Evolutionary conservation across 23 red algal species (phyloP).

Genomic region (Gracilaria domingensis): DNA sequence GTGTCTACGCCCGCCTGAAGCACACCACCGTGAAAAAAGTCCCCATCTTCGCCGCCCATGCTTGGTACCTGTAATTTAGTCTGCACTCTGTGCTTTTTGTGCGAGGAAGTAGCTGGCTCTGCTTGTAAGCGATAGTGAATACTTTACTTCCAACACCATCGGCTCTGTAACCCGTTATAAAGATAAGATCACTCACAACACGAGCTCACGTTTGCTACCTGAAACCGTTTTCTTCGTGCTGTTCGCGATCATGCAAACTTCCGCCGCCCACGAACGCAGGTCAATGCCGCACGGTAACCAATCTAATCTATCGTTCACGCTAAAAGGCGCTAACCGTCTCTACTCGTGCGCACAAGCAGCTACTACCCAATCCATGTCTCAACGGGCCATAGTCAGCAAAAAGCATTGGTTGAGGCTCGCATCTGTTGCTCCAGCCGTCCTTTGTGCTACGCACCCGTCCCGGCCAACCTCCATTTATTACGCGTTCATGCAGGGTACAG

Average conservation of each 20-base stretch:
- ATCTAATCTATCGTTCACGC: background rate
- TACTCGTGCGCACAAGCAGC: background rate
- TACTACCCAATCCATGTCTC: background rate
- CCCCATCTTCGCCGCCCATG: constrained; percentile 5
- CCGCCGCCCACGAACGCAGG: background rate
- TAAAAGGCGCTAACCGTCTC: constrained; percentile 2
- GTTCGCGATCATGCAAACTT: background rate
- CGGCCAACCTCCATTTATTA: constrained; percentile 5
- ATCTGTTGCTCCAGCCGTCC: background rate
- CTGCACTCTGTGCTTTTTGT: constrained; percentile 16
- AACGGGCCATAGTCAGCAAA: background rate
- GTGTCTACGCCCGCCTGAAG: background rate
- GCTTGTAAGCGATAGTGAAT: constrained; percentile 47
- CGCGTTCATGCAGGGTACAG: too few species aligned
- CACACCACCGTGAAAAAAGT: background rate
- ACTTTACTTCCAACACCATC: constrained; percentile 11
- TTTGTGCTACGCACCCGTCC: background rate
- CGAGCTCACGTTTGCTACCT: background rate
- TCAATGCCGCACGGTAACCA: constrained; percentile 1
- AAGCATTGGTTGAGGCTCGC: background rate
- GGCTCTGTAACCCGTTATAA: constrained; percentile 11
- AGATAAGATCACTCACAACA: constrained; percentile 19
- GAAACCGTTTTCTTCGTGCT: background rate
- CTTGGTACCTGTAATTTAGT: constrained; percentile 40
- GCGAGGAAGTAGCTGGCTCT: background rate